phyloP scores from a whole-genome alignment of 75 land plant species.

The Cupressus sempervirens region DNA sequence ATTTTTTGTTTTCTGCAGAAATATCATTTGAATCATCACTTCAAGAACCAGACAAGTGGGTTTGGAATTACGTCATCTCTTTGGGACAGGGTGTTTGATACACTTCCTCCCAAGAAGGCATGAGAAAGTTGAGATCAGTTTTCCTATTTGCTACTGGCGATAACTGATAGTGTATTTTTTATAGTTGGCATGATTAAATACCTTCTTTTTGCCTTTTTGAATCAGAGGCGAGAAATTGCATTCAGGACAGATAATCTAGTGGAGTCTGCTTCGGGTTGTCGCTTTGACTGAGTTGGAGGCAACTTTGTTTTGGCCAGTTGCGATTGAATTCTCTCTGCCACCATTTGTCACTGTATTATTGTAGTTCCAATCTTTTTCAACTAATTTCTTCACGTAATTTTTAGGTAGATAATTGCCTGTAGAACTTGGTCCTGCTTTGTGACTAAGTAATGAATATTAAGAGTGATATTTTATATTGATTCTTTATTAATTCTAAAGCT shows the following conservation, averaged over 20 bases:
- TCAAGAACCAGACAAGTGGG: constrained; percentile 62
- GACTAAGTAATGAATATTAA: not conserved
- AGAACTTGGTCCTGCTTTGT: not conserved
- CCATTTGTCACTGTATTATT: not conserved
- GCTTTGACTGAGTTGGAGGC: not conserved
- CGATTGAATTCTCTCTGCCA: not conserved
- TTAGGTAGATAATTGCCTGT: not conserved
- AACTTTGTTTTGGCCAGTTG: constrained; percentile 3
- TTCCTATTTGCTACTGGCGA: not conserved
- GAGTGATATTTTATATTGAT: not conserved
- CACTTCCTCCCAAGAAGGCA: constrained; percentile 60
- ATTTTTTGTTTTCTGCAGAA: constrained; percentile 41
- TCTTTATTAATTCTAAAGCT: not conserved
- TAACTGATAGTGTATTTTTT: not conserved
- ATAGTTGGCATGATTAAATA: not conserved
- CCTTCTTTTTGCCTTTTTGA: not conserved
- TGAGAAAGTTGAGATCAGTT: not conserved
- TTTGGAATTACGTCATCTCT: constrained; percentile 91
- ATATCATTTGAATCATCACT: constrained; percentile 97
- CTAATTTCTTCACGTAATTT: not conserved
- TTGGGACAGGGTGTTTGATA: constrained; percentile 90
- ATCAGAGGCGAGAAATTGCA: not conserved
- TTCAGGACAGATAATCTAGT: not conserved
- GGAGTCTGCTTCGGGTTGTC: not conserved
- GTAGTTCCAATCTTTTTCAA: not conserved